Evolutionary conservation across 2,329 filamentous ascomycete genomes (phyloP).

Genomic region (Monilinia laxa): DNA sequence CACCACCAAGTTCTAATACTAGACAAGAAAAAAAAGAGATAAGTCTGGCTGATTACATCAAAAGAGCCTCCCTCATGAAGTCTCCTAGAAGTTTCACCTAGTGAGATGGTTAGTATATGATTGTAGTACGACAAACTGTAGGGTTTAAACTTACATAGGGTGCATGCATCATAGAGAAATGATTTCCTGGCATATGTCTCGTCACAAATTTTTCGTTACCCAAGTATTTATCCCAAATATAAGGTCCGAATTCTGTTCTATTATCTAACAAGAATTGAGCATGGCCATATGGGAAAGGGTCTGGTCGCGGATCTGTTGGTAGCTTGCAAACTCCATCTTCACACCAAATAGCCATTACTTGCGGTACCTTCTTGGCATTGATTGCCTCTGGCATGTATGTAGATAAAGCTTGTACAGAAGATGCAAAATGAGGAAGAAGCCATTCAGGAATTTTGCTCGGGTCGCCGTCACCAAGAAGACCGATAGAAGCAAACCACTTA

Average conservation of each 20-base stretch:
- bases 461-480: conserved; percentile 64
- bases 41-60: conserved; percentile 9
- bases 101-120: background rate
- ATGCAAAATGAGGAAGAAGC: conserved; percentile 21
- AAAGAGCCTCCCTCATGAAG: conserved; percentile 20
- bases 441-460: conserved; percentile 43
- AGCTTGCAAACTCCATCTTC: conserved; percentile 37
- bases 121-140: too few relatives aligned
- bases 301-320: conserved; percentile 42
- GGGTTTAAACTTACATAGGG: conserved; percentile 41
- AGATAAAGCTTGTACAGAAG: conserved; percentile 19
- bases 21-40: background rate
- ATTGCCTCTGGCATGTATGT: conserved; percentile 22
- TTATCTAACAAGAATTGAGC: conserved; percentile 23
- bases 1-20: conserved; percentile 13
- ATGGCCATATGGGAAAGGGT: conserved; percentile 22
- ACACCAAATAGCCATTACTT: conserved; percentile 22
- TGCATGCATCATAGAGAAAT: conserved; percentile 35
- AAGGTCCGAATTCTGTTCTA: conserved; percentile 21
- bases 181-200: conserved; percentile 29
- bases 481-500: conserved; percentile 69
- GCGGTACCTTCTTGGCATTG: conserved; percentile 13
- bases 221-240: conserved; percentile 23
- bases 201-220: conserved; percentile 47
- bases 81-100: conserved; percentile 20